These are phyloP conservation scores for Coniferiporia sulphurascens DNA, from an alignment of 1,284 basidiomycete genomes.

Conservation along the genomic window DNA sequence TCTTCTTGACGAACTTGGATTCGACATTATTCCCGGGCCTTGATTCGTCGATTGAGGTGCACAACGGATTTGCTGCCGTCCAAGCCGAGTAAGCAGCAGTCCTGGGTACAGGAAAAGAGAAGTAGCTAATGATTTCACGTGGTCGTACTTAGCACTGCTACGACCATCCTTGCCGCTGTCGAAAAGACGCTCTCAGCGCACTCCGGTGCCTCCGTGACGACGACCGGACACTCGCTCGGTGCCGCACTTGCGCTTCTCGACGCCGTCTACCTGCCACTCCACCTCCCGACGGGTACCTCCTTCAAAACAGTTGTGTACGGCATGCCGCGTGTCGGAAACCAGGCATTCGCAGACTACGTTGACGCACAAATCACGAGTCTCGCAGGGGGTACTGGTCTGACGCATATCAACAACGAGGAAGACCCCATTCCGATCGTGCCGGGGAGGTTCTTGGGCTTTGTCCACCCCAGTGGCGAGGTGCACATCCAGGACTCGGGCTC, in stretches of 20 bases:
- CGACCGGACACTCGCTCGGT: conserved; percentile 54
- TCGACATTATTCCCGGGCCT: conserved; percentile 55
- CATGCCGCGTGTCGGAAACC: conserved; percentile 62
- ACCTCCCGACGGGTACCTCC: conserved; percentile 30
- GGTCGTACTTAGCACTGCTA: conserved; percentile 38
- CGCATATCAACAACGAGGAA: conserved; percentile 46
- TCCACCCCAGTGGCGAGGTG: conserved; percentile 53
- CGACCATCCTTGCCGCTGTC: conserved; percentile 44
- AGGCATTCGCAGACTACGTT: conserved; percentile 53
- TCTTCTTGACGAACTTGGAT: conserved; percentile 37
- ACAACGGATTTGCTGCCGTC: conserved; percentile 50
- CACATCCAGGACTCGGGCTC: conserved; percentile 46
- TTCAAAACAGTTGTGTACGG: conserved; percentile 42
- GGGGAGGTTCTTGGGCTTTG: conserved; percentile 46
- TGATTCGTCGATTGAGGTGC: conserved; percentile 42
- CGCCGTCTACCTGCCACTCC: conserved; percentile 34
- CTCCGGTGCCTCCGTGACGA: conserved; percentile 36
- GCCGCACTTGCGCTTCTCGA: conserved; percentile 51
- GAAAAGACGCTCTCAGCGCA: conserved; percentile 36
- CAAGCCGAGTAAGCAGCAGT: conserved; percentile 44
- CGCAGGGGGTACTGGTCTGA: conserved; percentile 27
- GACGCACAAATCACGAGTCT: conserved; percentile 35
- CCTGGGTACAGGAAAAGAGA: not conserved
- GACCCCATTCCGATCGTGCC: conserved; percentile 32
- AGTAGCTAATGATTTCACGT: not conserved